phyloP scores from a whole-genome alignment of 441 rosid species.

The Gossypium aridum region DNA sequence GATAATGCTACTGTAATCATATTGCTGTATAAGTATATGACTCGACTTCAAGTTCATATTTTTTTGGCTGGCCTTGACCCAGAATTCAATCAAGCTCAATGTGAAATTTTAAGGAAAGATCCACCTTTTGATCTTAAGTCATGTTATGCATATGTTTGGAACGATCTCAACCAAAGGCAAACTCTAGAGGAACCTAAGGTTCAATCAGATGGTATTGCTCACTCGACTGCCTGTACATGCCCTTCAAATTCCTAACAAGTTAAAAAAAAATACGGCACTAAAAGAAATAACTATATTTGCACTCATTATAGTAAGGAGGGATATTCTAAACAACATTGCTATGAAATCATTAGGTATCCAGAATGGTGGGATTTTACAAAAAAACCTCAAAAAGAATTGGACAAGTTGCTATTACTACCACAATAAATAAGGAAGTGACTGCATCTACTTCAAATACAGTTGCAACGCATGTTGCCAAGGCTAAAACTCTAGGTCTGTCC shows the following conservation, averaged over 20 bases:
- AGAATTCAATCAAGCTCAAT: background rate
- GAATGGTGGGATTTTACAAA: background rate
- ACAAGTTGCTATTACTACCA: background rate
- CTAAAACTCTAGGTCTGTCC: background rate
- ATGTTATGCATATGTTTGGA: background rate
- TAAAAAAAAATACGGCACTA: background rate
- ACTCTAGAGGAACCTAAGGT: background rate
- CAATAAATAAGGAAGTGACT: background rate
- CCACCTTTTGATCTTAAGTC: background rate
- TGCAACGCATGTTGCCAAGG: background rate
- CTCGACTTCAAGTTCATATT: background rate
- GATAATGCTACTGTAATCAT: background rate
- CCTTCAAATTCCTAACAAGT: background rate
- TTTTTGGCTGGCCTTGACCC: background rate
- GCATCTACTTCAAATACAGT: background rate
- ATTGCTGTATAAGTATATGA: background rate
- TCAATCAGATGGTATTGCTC: background rate
- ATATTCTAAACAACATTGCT: background rate
- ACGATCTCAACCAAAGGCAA: background rate
- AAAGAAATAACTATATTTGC: background rate
- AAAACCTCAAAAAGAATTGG: background rate
- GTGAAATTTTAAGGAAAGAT: background rate
- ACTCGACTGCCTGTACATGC: background rate
- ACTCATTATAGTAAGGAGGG: background rate
- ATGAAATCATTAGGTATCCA: slow-evolving; percentile 1